These are phyloP conservation scores for Artemisia tridentata DNA, from an alignment of 129 eudicot species.

Conservation along the genomic window DNA sequence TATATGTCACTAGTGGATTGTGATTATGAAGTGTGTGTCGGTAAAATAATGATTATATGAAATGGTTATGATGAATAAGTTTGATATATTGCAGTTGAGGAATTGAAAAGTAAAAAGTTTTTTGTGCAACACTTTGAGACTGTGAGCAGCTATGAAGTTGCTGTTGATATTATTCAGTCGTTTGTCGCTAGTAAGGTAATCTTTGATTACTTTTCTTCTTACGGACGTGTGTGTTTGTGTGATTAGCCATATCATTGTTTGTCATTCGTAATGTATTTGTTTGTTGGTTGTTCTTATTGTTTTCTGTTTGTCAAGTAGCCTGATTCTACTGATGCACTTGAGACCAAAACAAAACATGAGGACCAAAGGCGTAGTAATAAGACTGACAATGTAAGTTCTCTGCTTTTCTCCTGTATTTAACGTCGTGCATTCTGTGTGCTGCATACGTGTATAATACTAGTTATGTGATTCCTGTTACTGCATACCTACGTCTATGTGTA, in stretches of 20 bases:
- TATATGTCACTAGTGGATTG: neutral
- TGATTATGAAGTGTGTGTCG: neutral
- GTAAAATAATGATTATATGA: constrained; percentile 5
- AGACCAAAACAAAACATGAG: constrained; percentile 34
- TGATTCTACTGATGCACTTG: constrained; percentile 36
- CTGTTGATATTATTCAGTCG: constrained; percentile 56
- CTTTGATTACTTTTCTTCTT: constrained; percentile 6
- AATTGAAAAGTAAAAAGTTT: constrained; percentile 54
- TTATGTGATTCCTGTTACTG: neutral
- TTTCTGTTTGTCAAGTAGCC: constrained; percentile 48
- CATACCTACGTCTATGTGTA: neutral
- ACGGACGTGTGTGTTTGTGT: neutral
- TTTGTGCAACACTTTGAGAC: constrained; percentile 88
- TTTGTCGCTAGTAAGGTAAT: constrained; percentile 58
- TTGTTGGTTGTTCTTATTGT: constrained; percentile 14
- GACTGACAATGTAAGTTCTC: constrained; percentile 55
- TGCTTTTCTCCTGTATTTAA: constrained; percentile 11
- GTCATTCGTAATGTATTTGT: neutral
- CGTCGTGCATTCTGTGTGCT: neutral
- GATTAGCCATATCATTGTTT: constrained; percentile 13
- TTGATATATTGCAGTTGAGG: constrained; percentile 48
- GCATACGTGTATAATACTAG: constrained; percentile 6
- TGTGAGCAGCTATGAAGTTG: constrained; percentile 49
- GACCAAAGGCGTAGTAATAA: constrained; percentile 48
- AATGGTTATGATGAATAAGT: neutral